phyloP scores from a whole-genome alignment of 352 stramenopile species.

The Globisporangium paddicum region DNA sequence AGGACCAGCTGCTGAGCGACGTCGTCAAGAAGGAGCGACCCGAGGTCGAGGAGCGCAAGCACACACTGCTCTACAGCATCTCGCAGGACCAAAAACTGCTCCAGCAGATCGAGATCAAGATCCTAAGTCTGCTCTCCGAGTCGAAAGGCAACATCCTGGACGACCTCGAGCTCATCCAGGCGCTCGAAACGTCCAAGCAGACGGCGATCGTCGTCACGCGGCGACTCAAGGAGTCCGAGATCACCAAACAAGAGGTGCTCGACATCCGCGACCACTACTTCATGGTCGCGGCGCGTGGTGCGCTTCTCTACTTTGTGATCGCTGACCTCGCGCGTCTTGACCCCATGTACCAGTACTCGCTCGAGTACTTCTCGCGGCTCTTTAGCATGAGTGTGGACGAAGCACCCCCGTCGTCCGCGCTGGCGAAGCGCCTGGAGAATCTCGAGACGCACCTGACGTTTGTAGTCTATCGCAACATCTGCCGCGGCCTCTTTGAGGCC shows the following conservation, averaged over 20 bases:
- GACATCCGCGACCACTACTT: slow-evolving; percentile 64
- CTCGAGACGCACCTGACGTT: slow-evolving; percentile 43
- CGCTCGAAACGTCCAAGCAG: slow-evolving; percentile 60
- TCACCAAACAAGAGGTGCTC: slow-evolving; percentile 54
- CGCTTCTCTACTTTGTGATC: slow-evolving; percentile 71
- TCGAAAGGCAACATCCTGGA: slow-evolving; percentile 90
- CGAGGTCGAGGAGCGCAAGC: slow-evolving; percentile 86
- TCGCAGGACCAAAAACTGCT: slow-evolving; percentile 86
- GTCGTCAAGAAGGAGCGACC: slow-evolving; percentile 83
- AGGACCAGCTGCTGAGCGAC: slow-evolving; percentile 87
- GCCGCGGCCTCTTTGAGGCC: slow-evolving; percentile 56
- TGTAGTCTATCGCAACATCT: slow-evolving; percentile 68
- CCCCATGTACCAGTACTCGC: slow-evolving; percentile 79
- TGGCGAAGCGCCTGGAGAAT: slow-evolving; percentile 33
- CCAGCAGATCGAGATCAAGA: slow-evolving; percentile 90
- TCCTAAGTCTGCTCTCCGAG: slow-evolving; percentile 82
- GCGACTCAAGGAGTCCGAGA: slow-evolving; percentile 49
- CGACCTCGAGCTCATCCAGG: slow-evolving; percentile 78
- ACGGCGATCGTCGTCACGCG: slow-evolving; percentile 55
- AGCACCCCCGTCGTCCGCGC: slow-evolving; percentile 18
- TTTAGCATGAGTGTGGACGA: slow-evolving; percentile 60
- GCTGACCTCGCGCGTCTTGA: slow-evolving; percentile 52
- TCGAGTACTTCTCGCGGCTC: slow-evolving; percentile 64
- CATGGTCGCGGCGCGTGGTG: slow-evolving; percentile 42
- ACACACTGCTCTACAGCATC: slow-evolving; percentile 85